Evolutionary conservation across 257 asterid species (phyloP), one percentile per base, ranked within the genome.

Genomic region (Fraxinus americana): DNA sequence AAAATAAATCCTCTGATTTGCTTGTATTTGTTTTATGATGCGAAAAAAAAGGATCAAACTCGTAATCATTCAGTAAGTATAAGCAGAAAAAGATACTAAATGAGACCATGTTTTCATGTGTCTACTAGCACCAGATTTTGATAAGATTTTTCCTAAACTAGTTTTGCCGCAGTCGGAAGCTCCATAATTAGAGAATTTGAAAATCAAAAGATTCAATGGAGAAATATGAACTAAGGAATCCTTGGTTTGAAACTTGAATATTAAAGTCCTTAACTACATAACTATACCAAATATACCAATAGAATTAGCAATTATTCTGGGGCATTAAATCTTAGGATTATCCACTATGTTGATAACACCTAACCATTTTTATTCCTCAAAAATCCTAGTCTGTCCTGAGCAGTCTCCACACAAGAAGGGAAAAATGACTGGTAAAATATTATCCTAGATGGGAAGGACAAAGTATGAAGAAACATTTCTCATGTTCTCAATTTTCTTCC

Each of bases 371-470:
- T 57, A 17, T n/a, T 19, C 25, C 66, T 57, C 27, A 57, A 57
- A 57, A 57, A 17, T 19, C 66, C 66, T 1, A 57, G 12, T 19
- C 27, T n/a, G 10, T n/a, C 27, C 27, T 57, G 25, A 17, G 9
- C 27, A 19, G 25, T n/a, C 66, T 57, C 3, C 27, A n/a, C 0
- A 52, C 25, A 2, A 19, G 12, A n/a, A 57, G 66, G 27, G 27
- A 57, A 57, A 54, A 57, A 57, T 57, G 27, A 57, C 66, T 8
- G n/a, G 66, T 57, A 57, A 57, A 57, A 57, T 57, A n/a, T 57
- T n/a, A 57, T n/a, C 12, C 27, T 5, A 57, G 29, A 54, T 2
- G 65, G 27, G 27, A n/a, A 7, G 25, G 27, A 57, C 27, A 57
- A 19, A 19, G 7, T 7, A 57, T n/a, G 66, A 57, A 19, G 66